Base-by-base conservation (phyloP, 495 filamentous ascomycete species). In the Lasiosphaeria miniovina region DNA sequence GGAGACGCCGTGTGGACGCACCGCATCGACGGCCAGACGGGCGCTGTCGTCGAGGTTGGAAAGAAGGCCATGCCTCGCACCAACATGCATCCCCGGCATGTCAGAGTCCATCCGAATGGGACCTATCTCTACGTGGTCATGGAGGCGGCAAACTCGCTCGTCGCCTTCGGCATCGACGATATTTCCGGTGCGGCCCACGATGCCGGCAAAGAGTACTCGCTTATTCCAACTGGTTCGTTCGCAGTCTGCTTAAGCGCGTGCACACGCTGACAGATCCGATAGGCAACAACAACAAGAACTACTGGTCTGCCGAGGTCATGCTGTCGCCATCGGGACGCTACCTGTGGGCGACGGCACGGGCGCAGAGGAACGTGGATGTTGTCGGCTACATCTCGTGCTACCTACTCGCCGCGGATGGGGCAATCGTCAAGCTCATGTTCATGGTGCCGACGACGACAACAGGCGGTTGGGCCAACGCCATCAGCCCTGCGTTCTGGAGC, bases 261-360 rank as follows among this genome's bases (percentile, higher is more conserved):
- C 6, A 0, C 24, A 36, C 8, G 3, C 31, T 34, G 32, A 49
- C 4, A 2, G 38, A 7, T 49, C 8, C 41, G 14, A 48, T 15
- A 61, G 58, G 51, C n/a, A 40, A 31, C 7, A 58, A 66, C 34
- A 59, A 40, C 36, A 55, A 52, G 6, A 57, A 66, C 17, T 74
- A 70, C 64, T 74, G 72, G 71, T 68, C 70, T 0, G 74, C 73
- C 53, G 72, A 73, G 63, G 69, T 74, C 31, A 68, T 71, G 36
- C 62, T 77, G 1, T 77, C 72, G 0, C 57, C 59, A 10, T 60
- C 40, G 4, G 65, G 60, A 35, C 60, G 59, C 49, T 76, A 72
- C 41, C 62, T 77, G 15, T 76, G 70, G 67, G 70, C 72, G 33
- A 73, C 72, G 33, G 72, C 71, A 3, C 61, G 70, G 7, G 67